Base-by-base conservation (phyloP, 768 basidiomycete genomes). In the Gelatoporia subvermispora region DNA sequence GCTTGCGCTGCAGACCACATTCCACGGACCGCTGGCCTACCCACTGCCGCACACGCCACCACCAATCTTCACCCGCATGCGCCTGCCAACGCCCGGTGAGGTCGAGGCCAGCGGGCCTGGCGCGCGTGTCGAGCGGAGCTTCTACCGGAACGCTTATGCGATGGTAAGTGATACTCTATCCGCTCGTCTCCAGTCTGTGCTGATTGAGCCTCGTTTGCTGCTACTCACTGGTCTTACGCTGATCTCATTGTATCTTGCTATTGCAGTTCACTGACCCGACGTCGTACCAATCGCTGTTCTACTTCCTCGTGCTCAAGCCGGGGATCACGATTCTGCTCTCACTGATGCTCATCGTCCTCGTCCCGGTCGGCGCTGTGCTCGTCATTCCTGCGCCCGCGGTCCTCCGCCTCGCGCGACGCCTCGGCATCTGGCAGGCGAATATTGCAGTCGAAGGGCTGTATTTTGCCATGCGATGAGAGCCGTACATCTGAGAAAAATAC, bases 291-390 rank as follows among this genome's bases (percentile, higher is more conserved):
- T 84, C 89, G 0, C 74, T 92, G 3, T 91, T 92, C 72, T 91
- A 92, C 63, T 92, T 92, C 68, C 76, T 92, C 51, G 85, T 91
- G 43, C 82, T 92, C 71, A 92, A 92, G 63, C 87, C 89, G 2
- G 74, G 79, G 24, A 85, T 91, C 63, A 88, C 88, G 1, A 65
- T 92, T 22, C 68, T 85, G 16, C 68, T 90, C 31, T 75, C 78
- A 4, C 62, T 88, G 13, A 55, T 69, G 18, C 61, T 88, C 43
- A 35, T 87, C 15, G 65, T 77, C 13, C 51, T 87, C 48, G 77
- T 82, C 20, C 68, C 88, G 0, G 74, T 85, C 1, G 67, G 77
- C 16, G 66, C 87, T 10, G 64, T 75, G 23, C 70, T 88, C 2
- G 63, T 91, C 5, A 48, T 85, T 16, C 85, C 88, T 9, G 83